Percentiles rank a stretch among this genome's conserved stretches.
These are phyloP conservation scores for Phlebiopsis flavidoalba DNA, from an alignment of 768 basidiomycete species.

Conservation along the genomic window DNA sequence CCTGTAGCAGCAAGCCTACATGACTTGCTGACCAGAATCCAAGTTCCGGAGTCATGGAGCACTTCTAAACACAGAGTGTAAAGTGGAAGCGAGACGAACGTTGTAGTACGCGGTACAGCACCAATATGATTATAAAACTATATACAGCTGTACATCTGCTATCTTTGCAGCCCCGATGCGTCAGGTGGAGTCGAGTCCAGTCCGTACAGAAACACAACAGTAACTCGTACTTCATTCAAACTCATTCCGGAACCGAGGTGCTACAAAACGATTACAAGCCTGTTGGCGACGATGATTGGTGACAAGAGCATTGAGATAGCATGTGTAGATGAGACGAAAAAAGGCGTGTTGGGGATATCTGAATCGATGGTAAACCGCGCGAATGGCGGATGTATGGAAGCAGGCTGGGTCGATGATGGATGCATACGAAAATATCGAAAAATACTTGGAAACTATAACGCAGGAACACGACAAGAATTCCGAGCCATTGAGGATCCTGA, in stretches of 20 bases:
- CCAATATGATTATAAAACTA: not conserved
- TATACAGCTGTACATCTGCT: not conserved
- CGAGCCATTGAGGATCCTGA: not conserved
- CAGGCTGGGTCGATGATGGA: not conserved
- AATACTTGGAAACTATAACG: not conserved
- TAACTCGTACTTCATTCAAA: not conserved
- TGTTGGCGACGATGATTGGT: not conserved
- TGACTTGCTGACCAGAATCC: conserved; percentile 49
- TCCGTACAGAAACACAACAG: not conserved
- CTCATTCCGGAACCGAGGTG: conserved; percentile 12
- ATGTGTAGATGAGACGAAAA: conserved; percentile 7
- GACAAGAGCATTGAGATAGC: conserved; percentile 10
- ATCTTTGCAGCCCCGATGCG: not conserved
- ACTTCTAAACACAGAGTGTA: not conserved
- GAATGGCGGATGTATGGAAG: not conserved
- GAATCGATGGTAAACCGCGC: not conserved
- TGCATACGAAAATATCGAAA: not conserved
- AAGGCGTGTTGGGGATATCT: conserved; percentile 20
- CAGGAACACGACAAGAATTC: not conserved
- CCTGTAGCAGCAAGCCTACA: conserved; percentile 47
- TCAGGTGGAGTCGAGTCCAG: not conserved
- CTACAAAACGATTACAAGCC: conserved; percentile 15
- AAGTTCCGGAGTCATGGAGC: conserved; percentile 18
- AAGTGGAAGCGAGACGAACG: not conserved
- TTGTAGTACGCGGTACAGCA: not conserved